Percentiles rank a stretch among this genome's conserved stretches.
These are phyloP conservation scores for Amphirosellinia nigrospora DNA, from an alignment of 495 filamentous ascomycete genomes.

Conservation along the genomic window DNA sequence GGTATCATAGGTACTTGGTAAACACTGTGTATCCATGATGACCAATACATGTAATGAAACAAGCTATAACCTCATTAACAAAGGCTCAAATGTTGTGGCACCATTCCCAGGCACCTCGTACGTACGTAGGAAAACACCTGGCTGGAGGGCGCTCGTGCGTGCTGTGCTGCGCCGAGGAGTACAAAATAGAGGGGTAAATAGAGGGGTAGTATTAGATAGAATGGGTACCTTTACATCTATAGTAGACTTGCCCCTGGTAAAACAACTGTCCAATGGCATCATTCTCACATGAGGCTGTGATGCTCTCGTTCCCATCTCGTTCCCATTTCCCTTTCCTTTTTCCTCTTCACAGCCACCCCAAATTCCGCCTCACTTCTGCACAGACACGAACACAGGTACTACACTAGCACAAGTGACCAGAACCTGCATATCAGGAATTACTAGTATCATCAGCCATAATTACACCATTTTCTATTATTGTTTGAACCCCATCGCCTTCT, in stretches of 20 bases:
- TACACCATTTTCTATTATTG: neutral
- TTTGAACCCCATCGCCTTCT: neutral
- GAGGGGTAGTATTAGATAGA: neutral
- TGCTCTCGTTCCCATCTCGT: neutral
- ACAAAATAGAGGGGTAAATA: neutral
- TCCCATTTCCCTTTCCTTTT: neutral
- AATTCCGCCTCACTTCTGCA: neutral
- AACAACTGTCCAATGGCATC: constrained; percentile 11
- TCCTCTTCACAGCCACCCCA: neutral
- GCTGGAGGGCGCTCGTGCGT: no score
- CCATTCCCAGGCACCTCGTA: no score
- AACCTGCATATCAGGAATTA: neutral
- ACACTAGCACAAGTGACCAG: neutral
- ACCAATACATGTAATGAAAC: neutral
- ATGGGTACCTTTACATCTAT: neutral
- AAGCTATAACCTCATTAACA: no score
- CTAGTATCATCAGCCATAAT: neutral
- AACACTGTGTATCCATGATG: neutral
- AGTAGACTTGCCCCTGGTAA: neutral
- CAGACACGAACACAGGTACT: neutral
- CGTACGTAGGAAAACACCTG: no score
- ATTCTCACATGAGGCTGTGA: constrained; percentile 6
- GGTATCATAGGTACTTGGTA: no score
- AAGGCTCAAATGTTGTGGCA: neutral
- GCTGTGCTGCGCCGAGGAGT: neutral